Evolutionary conservation across 139 green algal species (phyloP).

Genomic region (Chlorella ohadii): DNA sequence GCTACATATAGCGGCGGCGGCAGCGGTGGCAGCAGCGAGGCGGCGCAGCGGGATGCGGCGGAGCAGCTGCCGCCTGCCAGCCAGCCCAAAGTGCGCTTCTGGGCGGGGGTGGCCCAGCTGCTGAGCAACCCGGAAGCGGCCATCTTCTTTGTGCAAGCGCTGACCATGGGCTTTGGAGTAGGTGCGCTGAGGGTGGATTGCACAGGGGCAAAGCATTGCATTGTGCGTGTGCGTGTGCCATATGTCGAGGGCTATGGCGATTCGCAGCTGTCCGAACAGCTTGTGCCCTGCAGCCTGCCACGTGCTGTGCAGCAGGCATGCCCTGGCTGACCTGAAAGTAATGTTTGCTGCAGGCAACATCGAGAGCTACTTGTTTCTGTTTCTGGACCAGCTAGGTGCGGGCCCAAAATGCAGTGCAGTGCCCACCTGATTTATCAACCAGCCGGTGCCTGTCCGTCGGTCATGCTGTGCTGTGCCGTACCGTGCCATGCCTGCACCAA

Average conservation of each 20-base stretch:
- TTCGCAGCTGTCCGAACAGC: too few species aligned
- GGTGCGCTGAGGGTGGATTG: neutral
- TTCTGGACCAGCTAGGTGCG: constrained; percentile 50
- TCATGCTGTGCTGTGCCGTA: too few species aligned
- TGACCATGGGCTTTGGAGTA: constrained; percentile 47
- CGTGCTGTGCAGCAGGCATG: too few species aligned
- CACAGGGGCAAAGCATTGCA: too few species aligned
- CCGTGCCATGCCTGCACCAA: too few species aligned
- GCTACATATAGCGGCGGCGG: neutral
- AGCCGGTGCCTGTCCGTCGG: too few species aligned
- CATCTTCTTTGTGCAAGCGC: constrained; percentile 37
- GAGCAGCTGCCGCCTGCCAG: neutral
- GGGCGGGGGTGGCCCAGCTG: constrained; percentile 28
- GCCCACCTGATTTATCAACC: too few species aligned
- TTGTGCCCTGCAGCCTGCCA: too few species aligned
- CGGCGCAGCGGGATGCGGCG: neutral
- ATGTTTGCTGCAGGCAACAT: constrained; percentile 44
- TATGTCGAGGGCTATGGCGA: too few species aligned
- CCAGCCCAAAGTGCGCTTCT: constrained; percentile 19
- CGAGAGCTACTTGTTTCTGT: constrained; percentile 56
- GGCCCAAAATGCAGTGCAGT: too few species aligned
- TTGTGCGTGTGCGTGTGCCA: too few species aligned
- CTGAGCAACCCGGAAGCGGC: constrained; percentile 17
- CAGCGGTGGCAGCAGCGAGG: neutral
- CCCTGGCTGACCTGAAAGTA: too few species aligned